phyloP scores from a whole-genome alignment of 345 rosid genomes.

The Combretum micranthum region DNA sequence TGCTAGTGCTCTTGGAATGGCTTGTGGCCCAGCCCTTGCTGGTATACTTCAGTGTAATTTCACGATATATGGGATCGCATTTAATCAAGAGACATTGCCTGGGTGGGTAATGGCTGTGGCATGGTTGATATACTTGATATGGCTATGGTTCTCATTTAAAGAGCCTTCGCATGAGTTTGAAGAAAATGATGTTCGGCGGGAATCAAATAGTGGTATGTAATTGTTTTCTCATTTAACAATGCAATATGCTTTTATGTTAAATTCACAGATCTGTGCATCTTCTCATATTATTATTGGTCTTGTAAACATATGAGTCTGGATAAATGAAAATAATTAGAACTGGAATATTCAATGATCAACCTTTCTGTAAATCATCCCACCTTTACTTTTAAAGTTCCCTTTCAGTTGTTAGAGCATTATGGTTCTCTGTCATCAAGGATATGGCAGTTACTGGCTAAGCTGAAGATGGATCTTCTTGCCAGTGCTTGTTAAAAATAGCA shows the following conservation, averaged over 20 bases:
- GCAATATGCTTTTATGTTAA: constrained; percentile 1
- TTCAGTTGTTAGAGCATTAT: no score
- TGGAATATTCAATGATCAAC: no score
- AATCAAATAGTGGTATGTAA: constrained; percentile 45
- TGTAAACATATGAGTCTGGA: neutral
- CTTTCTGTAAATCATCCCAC: no score
- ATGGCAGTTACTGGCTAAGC: no score
- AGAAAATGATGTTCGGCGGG: constrained; percentile 27
- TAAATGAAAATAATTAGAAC: no score
- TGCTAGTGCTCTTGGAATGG: constrained; percentile 99
- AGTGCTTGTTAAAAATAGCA: no score
- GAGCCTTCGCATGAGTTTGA: constrained; percentile 69
- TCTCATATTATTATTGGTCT: neutral
- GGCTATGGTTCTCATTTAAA: constrained; percentile 77
- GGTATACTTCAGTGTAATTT: constrained; percentile 87
- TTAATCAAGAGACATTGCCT: constrained; percentile 79
- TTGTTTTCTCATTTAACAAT: constrained; percentile 4
- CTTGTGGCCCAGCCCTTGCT: constrained; percentile 99
- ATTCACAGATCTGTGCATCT: neutral
- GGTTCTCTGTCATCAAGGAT: no score
- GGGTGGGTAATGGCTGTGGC: constrained; percentile 98
- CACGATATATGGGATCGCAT: constrained; percentile 69
- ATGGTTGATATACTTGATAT: constrained; percentile 77
- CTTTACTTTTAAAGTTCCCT: no score
- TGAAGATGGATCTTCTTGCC: no score